Evolutionary conservation across 2,329 filamentous ascomycete genomes (phyloP).

Genomic region (Leptographium radiaticola): DNA sequence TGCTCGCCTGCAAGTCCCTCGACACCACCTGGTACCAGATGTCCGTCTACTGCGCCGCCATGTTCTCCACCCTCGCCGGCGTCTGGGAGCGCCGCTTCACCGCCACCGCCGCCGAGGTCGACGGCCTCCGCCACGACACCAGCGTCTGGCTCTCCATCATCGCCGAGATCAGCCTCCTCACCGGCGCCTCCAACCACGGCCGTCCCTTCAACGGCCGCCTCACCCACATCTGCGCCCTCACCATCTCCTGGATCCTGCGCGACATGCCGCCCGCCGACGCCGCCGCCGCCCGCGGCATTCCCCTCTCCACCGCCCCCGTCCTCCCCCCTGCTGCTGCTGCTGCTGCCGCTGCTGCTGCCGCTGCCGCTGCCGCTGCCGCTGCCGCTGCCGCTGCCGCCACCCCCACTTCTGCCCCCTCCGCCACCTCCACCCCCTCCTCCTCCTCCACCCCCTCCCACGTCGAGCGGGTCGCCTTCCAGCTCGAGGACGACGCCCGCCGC

Average conservation of each 20-base stretch:
- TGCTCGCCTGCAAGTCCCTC: slow-evolving; percentile 52
- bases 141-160: slow-evolving; percentile 55
- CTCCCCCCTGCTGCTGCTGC: too few relatives aligned
- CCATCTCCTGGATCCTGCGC: slow-evolving; percentile 37
- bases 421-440: neutral
- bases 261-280: slow-evolving; percentile 23
- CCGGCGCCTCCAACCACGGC: slow-evolving; percentile 19
- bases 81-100: slow-evolving; percentile 53
- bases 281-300: neutral
- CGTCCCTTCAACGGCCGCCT: slow-evolving; percentile 30
- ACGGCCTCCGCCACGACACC: slow-evolving; percentile 53
- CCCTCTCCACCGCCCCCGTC: too few relatives aligned
- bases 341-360: too few relatives aligned
- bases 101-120: slow-evolving; percentile 44
- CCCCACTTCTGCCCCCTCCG: neutral
- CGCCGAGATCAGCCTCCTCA: slow-evolving; percentile 40
- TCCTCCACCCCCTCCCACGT: slow-evolving; percentile 27
- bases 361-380: too few relatives aligned
- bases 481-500: slow-evolving; percentile 8
- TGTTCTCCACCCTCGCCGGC: slow-evolving; percentile 59
- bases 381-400: too few relatives aligned
- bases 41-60: slow-evolving; percentile 58
- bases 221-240: slow-evolving; percentile 34
- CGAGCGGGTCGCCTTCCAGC: slow-evolving; percentile 22
- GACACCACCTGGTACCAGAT: slow-evolving; percentile 71